Conservation (phyloP, 768 basidiomycete species). For the Mycena galericulata region DNA sequence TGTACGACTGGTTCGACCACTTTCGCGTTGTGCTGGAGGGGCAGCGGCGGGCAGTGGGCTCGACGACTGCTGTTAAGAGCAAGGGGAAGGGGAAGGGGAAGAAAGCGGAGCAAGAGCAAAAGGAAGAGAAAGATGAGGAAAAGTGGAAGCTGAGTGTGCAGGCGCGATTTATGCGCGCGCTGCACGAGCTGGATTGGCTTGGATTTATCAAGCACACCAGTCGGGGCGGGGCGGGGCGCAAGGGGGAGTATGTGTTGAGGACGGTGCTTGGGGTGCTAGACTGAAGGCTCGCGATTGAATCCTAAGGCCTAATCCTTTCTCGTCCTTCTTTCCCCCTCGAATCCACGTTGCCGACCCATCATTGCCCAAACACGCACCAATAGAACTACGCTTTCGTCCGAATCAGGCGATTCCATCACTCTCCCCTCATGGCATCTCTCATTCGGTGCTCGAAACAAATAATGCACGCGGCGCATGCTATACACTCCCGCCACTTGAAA, state of each 20-base stretch:
- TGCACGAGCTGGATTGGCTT: constrained; percentile 86
- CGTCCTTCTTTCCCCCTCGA: too few relatives aligned
- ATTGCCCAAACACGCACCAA: too few relatives aligned
- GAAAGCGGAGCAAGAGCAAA: constrained; percentile 39
- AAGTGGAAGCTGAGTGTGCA: constrained; percentile 75
- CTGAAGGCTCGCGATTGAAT: too few relatives aligned
- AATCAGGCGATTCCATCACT: too few relatives aligned
- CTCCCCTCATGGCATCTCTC: too few relatives aligned
- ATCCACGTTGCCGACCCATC: too few relatives aligned
- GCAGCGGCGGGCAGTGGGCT: constrained; percentile 49
- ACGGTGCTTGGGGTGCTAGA: constrained; percentile 82
- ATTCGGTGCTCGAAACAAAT: too few relatives aligned
- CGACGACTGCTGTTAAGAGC: constrained; percentile 37
- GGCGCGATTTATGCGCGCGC: constrained; percentile 80
- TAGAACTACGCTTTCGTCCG: too few relatives aligned
- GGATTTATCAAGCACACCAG: constrained; percentile 83
- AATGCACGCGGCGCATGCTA: too few relatives aligned
- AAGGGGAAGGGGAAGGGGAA: constrained; percentile 42
- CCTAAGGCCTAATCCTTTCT: too few relatives aligned
- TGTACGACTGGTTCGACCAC: constrained; percentile 90
- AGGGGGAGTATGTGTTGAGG: constrained; percentile 79
- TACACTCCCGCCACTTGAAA: too few relatives aligned
- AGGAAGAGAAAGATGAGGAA: constrained; percentile 51
- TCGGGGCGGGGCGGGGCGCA: constrained; percentile 58
- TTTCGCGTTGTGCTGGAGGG: constrained; percentile 76